Evolutionary conservation across 768 basidiomycete species (phyloP), one percentile per base, ranked within the genome.

Genomic region (Boletus rubescentipes): DNA sequence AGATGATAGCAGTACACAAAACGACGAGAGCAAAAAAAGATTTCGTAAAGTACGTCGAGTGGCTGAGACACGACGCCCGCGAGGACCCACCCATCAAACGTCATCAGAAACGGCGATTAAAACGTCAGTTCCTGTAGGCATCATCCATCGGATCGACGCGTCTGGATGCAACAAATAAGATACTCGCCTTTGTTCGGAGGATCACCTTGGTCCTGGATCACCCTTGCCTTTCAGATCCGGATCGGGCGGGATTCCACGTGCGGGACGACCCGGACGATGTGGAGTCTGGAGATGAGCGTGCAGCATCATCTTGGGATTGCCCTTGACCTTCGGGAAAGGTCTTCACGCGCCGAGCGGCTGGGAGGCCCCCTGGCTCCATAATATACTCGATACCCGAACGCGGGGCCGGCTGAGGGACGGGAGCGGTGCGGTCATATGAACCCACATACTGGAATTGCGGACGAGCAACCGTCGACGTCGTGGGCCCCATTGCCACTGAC

Each of bases 191-290:
- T 14, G 31, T 38, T 49, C 41, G 45, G 32, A 41, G 20, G 42
- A 14, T 15, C 34, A 47, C 41, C 55, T 43, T 34, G 34, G 31
- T 50, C 50, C 37, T 37, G 26, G 43, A 35, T 63, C 51, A 40
- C 18, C 36, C n/a, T 46, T 57, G 32, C 43, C 32, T 35, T 46
- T 52, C 14, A 29, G 56, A 26, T 55, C 55, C 42, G n/a, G 51
- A 59, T 44, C 51, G 55, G 12, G 46, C 18, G 20, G 42, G 41
- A 6, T 54, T 53, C 55, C 60, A 63, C 29, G 58, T 61, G 20
- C 39, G 68, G 21, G 70, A 60, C 29, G 58, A 66, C 7, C 53
- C 55, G 5, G 63, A 67, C 2, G 67, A 59, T 2, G 52, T 35
- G n/a, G 58, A 57, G 20, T 43, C 56, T 3, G 59, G 51, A 14